Evolutionary conservation across 202 grass and related monocot species (phyloP).

Genomic region (Panicum hallii): DNA sequence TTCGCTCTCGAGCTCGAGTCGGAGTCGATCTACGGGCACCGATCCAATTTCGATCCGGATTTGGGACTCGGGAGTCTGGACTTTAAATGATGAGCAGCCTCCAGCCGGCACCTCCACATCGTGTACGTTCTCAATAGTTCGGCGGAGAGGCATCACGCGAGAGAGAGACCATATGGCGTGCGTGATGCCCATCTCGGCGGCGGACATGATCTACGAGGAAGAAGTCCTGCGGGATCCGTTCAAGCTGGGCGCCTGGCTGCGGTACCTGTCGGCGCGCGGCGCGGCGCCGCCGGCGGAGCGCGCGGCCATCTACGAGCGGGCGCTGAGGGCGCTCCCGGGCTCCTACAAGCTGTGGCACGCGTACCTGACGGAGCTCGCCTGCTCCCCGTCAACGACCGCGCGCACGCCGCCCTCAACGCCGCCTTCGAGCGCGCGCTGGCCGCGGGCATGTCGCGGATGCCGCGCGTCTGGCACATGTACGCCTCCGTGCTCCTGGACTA

Average conservation of each 20-base stretch:
- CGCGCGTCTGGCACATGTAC: constrained; percentile 58
- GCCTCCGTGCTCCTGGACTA: constrained; percentile 47
- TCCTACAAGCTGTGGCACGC: constrained; percentile 63
- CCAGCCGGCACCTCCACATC: too few species aligned
- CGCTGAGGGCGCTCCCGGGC: constrained; percentile 54
- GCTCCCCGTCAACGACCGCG: constrained; percentile 23
- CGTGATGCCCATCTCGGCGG: neutral
- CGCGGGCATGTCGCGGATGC: constrained; percentile 53
- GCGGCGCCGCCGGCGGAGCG: neutral
- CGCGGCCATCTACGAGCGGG: constrained; percentile 62
- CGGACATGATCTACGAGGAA: constrained; percentile 46
- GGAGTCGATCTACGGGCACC: too few species aligned
- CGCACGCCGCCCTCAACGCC: constrained; percentile 43
- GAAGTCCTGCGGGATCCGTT: constrained; percentile 53
- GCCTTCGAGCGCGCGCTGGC: constrained; percentile 55
- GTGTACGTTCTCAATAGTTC: too few species aligned
- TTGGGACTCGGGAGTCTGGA: too few species aligned
- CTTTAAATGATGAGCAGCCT: too few species aligned
- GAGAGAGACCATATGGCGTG: too few species aligned
- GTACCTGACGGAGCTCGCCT: constrained; percentile 51
- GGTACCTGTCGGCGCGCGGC: constrained; percentile 45
- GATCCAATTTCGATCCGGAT: too few species aligned
- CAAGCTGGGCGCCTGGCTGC: constrained; percentile 38
- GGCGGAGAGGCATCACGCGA: too few species aligned
- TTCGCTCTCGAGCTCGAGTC: too few species aligned